Percentiles rank a stretch among this genome's conserved stretches.
Evolutionary conservation across 2,329 filamentous ascomycete genomes (phyloP).

Genomic region (Talaromyces sp.): DNA sequence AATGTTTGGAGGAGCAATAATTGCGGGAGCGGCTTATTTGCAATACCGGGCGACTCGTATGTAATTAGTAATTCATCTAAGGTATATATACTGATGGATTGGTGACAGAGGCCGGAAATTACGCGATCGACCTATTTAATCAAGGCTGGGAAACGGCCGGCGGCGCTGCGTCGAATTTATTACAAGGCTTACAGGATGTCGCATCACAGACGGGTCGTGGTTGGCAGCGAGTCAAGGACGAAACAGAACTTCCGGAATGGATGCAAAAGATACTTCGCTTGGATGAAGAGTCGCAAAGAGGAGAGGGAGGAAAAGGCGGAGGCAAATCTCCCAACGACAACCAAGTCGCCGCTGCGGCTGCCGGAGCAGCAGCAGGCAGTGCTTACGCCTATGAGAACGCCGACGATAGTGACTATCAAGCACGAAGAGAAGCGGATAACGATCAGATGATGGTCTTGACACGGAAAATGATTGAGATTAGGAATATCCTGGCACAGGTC

Average conservation of each 20-base stretch:
- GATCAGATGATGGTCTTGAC: constrained; percentile 99
- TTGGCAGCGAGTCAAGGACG: constrained; percentile 78
- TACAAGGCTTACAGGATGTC: constrained; percentile 67
- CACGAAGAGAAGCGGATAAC: constrained; percentile 65
- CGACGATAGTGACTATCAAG: constrained; percentile 55
- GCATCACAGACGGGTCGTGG: constrained; percentile 73
- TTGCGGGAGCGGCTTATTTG: constrained; percentile 83
- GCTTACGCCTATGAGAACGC: constrained; percentile 74
- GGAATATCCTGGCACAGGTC: constrained; percentile 82
- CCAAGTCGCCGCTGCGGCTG: constrained; percentile 50
- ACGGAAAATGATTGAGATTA: constrained; percentile 99
- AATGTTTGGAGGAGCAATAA: constrained; percentile 81
- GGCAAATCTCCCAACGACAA: constrained; percentile 52
- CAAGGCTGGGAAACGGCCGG: constrained; percentile 67
- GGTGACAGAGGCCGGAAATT: constrained; percentile 65
- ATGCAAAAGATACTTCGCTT: constrained; percentile 65
- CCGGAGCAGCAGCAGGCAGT: constrained; percentile 64
- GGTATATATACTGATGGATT: not conserved
- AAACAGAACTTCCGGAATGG: constrained; percentile 70
- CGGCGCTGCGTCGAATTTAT: constrained; percentile 62
- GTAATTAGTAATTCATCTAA: constrained; percentile 30
- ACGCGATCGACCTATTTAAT: constrained; percentile 69
- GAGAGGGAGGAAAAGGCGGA: constrained; percentile 38
- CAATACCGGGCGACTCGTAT: constrained; percentile 90
- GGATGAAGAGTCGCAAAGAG: constrained; percentile 55